Conservation (phyloP, 1,284 basidiomycete species). For the Psilocybe mexicana region DNA sequence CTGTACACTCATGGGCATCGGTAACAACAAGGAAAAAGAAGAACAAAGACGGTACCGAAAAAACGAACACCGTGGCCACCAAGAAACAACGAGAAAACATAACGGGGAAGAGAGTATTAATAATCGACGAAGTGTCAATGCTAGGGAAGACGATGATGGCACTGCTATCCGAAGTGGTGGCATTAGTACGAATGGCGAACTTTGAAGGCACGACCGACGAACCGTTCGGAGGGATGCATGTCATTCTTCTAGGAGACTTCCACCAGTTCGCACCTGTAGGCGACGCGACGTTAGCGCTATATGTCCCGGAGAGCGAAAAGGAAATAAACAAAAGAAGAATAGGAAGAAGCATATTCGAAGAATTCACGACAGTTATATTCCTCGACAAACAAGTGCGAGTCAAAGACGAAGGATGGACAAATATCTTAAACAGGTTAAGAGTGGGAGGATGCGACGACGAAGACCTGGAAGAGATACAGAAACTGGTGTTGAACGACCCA, state of each 20-base stretch:
- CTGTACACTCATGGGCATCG: constrained; percentile 27
- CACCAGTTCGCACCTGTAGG: constrained; percentile 41
- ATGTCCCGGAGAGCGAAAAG: constrained; percentile 9
- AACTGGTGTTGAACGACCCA: constrained; percentile 23
- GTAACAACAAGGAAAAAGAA: neutral
- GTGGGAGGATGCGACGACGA: constrained; percentile 24
- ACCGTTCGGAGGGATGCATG: constrained; percentile 25
- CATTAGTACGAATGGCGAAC: too few relatives aligned
- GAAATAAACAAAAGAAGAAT: constrained; percentile 2
- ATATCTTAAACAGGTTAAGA: constrained; percentile 24
- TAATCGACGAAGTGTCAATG: too few relatives aligned
- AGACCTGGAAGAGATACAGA: constrained; percentile 25
- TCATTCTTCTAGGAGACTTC: constrained; percentile 37
- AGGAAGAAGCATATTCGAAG: constrained; percentile 29
- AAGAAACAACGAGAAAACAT: too few relatives aligned
- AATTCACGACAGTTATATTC: constrained; percentile 35
- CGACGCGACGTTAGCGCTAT: constrained; percentile 23
- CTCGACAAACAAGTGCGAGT: neutral
- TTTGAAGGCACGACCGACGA: neutral
- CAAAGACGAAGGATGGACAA: neutral
- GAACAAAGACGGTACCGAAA: neutral
- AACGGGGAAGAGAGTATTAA: too few relatives aligned
- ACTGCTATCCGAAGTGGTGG: too few relatives aligned
- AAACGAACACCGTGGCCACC: too few relatives aligned
- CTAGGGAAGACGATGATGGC: too few relatives aligned